Base-by-base conservation (phyloP, 2,329 filamentous ascomycete genomes). In the Seiridium unicorne region DNA sequence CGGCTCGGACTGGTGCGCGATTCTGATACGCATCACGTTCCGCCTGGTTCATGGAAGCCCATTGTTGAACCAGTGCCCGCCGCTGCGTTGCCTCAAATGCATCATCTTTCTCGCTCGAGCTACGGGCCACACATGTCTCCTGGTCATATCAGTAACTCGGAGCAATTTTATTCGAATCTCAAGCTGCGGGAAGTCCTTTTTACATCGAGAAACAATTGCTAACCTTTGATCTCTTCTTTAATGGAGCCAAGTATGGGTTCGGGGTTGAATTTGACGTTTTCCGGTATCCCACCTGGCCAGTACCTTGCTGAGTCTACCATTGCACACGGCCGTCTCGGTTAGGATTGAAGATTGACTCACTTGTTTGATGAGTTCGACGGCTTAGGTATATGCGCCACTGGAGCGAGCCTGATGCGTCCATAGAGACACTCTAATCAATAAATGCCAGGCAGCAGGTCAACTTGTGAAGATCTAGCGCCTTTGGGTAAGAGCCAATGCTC, bases 181-280 rank as follows among this genome's bases (percentile, higher is more conserved):
- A 26, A 26, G 18, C 18, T 26, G 2, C 18, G 18, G 18, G 18
- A 26, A 26, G 2, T 10, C 35, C 3, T 35, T 8, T 5, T 11
- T 53, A 53, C 49, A 11, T 53, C 49, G 49, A 53, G 49, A 9
- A 53, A 53, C 11, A 53, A 34, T 53, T 53, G 49, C 49, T 32
- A 53, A 13, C 49, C 34, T 9, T 53, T 53, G 32, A 53, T 34
- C 10, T 6, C 34, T 53, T 53, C 32, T 26, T 53, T 53, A 4
- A 53, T 3, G 7, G 49, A 18, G n/a, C 49, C 38, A 5, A 53
- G 32, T 18, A 53, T 38, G 35, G 49, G 49, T 3, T 53, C 10
- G 11, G 35, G 35, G 2, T 53, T 32, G 32, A 53, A 53, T 5
- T 18, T 31, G 10, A 53, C 38, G 9, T 11, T 26, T 9, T 53